Evolutionary conservation across 495 filamentous ascomycete species (phyloP).

Genomic region (Recurvomyces mirabilis): DNA sequence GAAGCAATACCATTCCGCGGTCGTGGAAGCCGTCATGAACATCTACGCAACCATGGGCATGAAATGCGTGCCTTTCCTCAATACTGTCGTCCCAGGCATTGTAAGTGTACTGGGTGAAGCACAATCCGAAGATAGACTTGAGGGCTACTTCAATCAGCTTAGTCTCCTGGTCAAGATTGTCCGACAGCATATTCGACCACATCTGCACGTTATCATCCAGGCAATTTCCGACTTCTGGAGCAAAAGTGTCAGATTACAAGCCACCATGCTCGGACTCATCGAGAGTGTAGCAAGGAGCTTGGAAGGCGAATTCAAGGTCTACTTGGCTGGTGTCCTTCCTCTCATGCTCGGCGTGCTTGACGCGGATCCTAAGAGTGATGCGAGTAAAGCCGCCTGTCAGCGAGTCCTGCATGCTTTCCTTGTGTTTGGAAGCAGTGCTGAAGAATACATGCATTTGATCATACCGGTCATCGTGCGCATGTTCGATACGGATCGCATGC

Average conservation of each 20-base stretch:
- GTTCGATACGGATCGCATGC: conserved; percentile 71
- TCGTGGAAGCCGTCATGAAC: conserved; percentile 97
- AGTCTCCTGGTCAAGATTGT: conserved; percentile 89
- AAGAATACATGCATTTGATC: conserved; percentile 99
- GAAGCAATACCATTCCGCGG: conserved; percentile 76
- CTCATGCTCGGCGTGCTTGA: conserved; percentile 91
- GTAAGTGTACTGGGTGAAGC: conserved; percentile 72
- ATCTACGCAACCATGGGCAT: conserved; percentile 93
- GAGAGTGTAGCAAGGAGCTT: conserved; percentile 87
- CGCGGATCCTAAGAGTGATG: conserved; percentile 57
- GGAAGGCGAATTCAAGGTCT: conserved; percentile 94
- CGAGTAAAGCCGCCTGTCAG: conserved; percentile 57
- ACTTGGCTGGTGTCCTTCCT: conserved; percentile 76
- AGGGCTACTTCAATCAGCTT: conserved; percentile 94
- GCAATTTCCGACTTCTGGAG: conserved; percentile 83
- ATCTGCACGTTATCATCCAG: conserved; percentile 68
- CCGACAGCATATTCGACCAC: conserved; percentile 86
- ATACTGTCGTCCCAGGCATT: conserved; percentile 88
- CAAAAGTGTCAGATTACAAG: conserved; percentile 60
- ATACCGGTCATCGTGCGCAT: conserved; percentile 89
- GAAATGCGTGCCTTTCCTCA: conserved; percentile 89
- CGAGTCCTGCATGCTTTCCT: conserved; percentile 89
- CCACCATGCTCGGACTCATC: conserved; percentile 79
- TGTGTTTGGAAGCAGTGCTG: conserved; percentile 88
- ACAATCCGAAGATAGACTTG: conserved; percentile 52